Percentiles rank a stretch among this genome's conserved stretches.
phyloP scores from a whole-genome alignment of 1,284 basidiomycete species.

The Puccinia hordei region DNA sequence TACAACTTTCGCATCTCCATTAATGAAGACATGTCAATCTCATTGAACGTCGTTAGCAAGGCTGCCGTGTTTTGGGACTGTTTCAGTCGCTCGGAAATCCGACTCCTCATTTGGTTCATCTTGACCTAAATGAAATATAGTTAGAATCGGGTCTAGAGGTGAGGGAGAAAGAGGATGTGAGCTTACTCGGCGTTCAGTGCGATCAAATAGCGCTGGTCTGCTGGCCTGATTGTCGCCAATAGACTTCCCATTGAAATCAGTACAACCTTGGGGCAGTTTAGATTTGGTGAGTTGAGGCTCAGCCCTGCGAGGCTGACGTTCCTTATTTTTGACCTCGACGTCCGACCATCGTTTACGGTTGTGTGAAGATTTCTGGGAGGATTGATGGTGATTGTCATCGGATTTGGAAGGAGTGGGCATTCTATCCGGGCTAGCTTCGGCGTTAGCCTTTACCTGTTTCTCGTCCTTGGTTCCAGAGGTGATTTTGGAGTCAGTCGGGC shows the following conservation, averaged over 20 bases:
- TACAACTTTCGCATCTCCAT: conserved; percentile 92
- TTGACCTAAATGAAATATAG: conserved; percentile 81
- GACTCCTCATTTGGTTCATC: conserved; percentile 95
- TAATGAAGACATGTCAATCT: conserved; percentile 96
- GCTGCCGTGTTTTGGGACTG: conserved; percentile 97
- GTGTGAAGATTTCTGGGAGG: conserved; percentile 17
- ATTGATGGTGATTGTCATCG: not conserved
- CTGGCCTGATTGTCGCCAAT: conserved; percentile 63
- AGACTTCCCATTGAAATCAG: conserved; percentile 31
- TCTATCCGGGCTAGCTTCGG: conserved; percentile 16
- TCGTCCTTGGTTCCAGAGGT: conserved; percentile 6
- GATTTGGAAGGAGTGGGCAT: conserved; percentile 1
- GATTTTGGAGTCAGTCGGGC: not conserved
- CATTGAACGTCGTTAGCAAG: conserved; percentile 97
- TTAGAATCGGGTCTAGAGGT: no score
- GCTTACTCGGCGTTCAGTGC: conserved; percentile 41
- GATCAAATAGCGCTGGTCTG: conserved; percentile 48
- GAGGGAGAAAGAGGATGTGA: not conserved
- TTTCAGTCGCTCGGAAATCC: conserved; percentile 96
- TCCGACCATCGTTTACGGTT: conserved; percentile 40
- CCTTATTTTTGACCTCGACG: conserved; percentile 40
- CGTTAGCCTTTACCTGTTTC: conserved; percentile 25
- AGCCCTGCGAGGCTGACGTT: conserved; percentile 24
- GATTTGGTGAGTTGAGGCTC: conserved; percentile 46
- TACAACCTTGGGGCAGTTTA: conserved; percentile 30